Evolutionary conservation across 2,329 filamentous ascomycete species (phyloP).

Genomic region (Cytospora mali): DNA sequence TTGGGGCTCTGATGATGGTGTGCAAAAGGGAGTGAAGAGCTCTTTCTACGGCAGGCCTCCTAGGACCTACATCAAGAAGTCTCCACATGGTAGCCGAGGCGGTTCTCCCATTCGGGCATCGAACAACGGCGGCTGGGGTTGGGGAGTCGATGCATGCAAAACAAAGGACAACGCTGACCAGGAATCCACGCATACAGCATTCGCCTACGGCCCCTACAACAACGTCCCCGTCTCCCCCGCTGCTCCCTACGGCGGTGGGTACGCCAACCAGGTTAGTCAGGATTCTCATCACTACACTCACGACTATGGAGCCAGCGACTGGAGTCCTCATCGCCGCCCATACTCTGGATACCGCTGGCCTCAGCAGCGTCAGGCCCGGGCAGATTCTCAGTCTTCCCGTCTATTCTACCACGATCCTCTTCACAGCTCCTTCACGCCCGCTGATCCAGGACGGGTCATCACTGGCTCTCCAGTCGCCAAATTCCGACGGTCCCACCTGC

Average conservation of each 20-base stretch:
- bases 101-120: neutral
- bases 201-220: neutral
- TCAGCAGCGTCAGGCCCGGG: neutral
- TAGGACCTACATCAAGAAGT: neutral
- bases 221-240: neutral
- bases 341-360: neutral
- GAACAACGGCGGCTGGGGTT: neutral
- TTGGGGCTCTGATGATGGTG: neutral
- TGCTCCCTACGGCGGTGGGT: neutral
- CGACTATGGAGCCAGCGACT: neutral
- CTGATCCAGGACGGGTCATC: slow-evolving; percentile 6
- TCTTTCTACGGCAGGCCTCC: neutral
- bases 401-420: neutral
- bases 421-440: neutral
- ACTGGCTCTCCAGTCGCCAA: slow-evolving; percentile 10
- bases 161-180: neutral
- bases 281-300: neutral
- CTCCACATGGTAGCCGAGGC: neutral
- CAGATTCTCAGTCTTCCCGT: neutral
- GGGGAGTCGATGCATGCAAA: neutral
- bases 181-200: neutral
- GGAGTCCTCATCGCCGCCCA: slow-evolving; percentile 2
- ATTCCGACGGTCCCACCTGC: neutral
- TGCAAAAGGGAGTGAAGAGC: neutral
- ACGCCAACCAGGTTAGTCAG: slow-evolving; percentile 10